A percentile compares a stretch with the other conserved stretches of the same genome.
Conservation (phyloP, 441 rosid genomes). For the Erodium chrysanthum region DNA sequence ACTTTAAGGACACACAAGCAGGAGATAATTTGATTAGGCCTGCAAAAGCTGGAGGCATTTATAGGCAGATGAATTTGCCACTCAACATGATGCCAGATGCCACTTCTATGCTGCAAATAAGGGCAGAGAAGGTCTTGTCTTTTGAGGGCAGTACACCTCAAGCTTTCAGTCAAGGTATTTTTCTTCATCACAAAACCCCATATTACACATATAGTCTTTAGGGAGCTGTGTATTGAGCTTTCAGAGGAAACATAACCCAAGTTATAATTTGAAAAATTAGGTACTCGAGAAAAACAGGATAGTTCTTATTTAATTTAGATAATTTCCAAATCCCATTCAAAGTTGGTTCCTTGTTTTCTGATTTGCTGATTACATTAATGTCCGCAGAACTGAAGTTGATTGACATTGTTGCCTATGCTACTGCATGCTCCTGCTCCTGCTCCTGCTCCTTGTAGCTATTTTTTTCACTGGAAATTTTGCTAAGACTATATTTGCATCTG, state of each 20-base stretch:
- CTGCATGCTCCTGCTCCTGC: neutral
- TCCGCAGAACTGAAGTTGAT: neutral
- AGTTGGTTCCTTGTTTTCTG: neutral
- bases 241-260: neutral
- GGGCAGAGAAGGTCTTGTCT: conserved; percentile 13
- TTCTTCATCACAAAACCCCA: neutral
- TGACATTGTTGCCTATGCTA: no score
- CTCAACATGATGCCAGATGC: conserved; percentile 28
- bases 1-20: conserved; percentile 10
- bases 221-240: neutral
- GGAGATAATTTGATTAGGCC: conserved; percentile 9
- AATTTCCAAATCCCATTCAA: no score
- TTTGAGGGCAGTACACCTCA: conserved; percentile 9
- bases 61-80: conserved; percentile 22
- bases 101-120: conserved; percentile 28
- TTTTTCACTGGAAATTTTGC: neutral
- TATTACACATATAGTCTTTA: neutral
- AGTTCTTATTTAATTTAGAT: no score
- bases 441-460: no score
- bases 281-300: neutral
- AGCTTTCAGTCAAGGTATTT: conserved; percentile 13
- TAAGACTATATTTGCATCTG: neutral
- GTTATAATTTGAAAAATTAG: neutral
- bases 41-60: conserved; percentile 6
- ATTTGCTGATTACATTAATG: neutral